Conservation (phyloP, 2,329 filamentous ascomycete genomes). For the Arachnopeziza araneosa region DNA sequence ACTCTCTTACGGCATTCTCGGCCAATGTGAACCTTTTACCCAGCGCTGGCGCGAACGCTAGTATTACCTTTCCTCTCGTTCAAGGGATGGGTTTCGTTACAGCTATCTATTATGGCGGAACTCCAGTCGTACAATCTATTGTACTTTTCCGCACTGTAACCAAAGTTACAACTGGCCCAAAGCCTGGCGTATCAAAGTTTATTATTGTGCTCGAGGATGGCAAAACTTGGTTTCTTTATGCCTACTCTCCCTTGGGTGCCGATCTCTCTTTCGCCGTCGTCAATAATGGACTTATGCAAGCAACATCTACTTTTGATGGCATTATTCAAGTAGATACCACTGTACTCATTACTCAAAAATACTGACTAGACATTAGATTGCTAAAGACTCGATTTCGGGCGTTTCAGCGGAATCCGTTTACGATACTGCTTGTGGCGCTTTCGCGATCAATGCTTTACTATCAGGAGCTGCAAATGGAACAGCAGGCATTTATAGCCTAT, state of each 20-base stretch:
- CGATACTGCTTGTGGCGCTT: slow-evolving; percentile 72
- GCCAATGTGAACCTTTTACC: slow-evolving; percentile 63
- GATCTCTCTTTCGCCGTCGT: slow-evolving; percentile 63
- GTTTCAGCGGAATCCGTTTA: slow-evolving; percentile 57
- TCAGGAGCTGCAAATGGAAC: slow-evolving; percentile 55
- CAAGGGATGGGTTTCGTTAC: slow-evolving; percentile 90
- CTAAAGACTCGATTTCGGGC: slow-evolving; percentile 60
- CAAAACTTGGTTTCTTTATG: slow-evolving; percentile 76
- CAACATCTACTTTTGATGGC: slow-evolving; percentile 65
- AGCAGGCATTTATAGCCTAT: slow-evolving; percentile 66
- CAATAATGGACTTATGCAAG: slow-evolving; percentile 60
- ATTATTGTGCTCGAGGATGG: slow-evolving; percentile 66
- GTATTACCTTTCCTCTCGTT: slow-evolving; percentile 73
- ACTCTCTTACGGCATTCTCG: slow-evolving; percentile 52
- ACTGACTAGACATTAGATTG: slow-evolving; percentile 38
- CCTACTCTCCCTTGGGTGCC: slow-evolving; percentile 51
- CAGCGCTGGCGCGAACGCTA: slow-evolving; percentile 45
- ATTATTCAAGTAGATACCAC: slow-evolving; percentile 52
- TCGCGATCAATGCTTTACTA: slow-evolving; percentile 58
- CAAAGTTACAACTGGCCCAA: slow-evolving; percentile 48
- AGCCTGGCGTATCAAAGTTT: slow-evolving; percentile 69
- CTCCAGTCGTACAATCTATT: slow-evolving; percentile 67
- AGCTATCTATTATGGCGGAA: slow-evolving; percentile 63
- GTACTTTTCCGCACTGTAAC: slow-evolving; percentile 69
- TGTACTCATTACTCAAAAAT: neutral